Base-by-base conservation (phyloP, 495 filamentous ascomycete genomes). In the Penicillium silybi region DNA sequence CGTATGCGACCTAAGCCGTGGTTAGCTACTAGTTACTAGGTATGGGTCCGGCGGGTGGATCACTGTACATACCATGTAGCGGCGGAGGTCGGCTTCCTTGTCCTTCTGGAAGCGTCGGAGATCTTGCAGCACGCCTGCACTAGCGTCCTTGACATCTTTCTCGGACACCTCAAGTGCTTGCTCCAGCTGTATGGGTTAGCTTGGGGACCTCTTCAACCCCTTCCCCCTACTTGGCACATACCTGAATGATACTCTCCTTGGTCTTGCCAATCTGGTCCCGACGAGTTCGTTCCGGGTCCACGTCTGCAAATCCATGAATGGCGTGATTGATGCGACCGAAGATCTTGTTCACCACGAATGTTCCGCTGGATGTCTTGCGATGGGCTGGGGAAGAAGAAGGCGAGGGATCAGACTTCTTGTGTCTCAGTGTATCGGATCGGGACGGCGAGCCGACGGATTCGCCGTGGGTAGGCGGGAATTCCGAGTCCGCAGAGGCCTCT, bases 191-290 rank as follows among this genome's bases (percentile, higher is more conserved):
- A 49, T 18, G n/a, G 4, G 26, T 58, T 46, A 64, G 57, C 48
- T 32, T 41, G 32, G 26, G 16, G 18, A 2, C 15, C 39, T 29
- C 8, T 16, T 32, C 3, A n/a, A 8, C 37, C 10, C 18, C 27
- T 13, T 46, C 11, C 37, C 10, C 18, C 27, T 13, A 48, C 11
- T 3, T 5, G 11, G 15, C 7, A 63, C 76, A 58, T 67, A 83
- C 81, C 66, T 87, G 83, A 13, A 73, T 69, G 34, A 87, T 62
- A 55, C 70, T 75, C 69, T 98, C 93, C 52, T 84, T 83, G 3
- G 93, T 98, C 75, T 96, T 97, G 4, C 91, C 90, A 50, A 98
- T 96, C 50, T 89, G 88, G 66, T 98, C 93, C 34, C 95, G 80
- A 48, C 93, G 79, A 27, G 90, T 96, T 47, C 90, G 75, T 74